Conservation (phyloP, 805 yeast genomes). For the Candida morakotiae region DNA sequence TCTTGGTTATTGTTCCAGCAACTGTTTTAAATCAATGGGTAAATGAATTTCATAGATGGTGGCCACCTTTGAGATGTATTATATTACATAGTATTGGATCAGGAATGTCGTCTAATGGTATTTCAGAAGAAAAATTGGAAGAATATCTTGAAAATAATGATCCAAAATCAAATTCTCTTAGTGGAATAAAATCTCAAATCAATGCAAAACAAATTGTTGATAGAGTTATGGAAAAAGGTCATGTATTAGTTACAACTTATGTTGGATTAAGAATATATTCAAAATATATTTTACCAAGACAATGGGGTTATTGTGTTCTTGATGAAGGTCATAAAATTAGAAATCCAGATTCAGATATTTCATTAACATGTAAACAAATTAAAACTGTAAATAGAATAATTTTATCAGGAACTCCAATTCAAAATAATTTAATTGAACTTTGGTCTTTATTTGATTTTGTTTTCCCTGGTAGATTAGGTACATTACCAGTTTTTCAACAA, state of each 20-base stretch:
- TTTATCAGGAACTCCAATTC: conserved; percentile 94
- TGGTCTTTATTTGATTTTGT: conserved; percentile 96
- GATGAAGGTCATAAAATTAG: conserved; percentile 98
- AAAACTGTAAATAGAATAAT: conserved; percentile 84
- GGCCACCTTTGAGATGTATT: conserved; percentile 89
- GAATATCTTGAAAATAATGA: conserved; percentile 42
- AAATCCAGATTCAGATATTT: conserved; percentile 87
- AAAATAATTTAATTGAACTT: conserved; percentile 83
- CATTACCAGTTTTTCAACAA: conserved; percentile 88
- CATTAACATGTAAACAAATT: conserved; percentile 79
- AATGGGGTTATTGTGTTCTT: conserved; percentile 87
- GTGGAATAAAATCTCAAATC: conserved; percentile 26
- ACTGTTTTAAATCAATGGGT: conserved; percentile 97
- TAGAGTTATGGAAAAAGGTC: conserved; percentile 64
- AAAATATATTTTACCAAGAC: conserved; percentile 53
- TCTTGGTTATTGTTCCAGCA: conserved; percentile 90
- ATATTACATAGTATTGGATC: conserved; percentile 90
- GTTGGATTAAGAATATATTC: conserved; percentile 76
- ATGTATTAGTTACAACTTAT: conserved; percentile 86
- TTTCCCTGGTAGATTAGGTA: conserved; percentile 91
- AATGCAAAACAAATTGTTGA: conserved; percentile 50
- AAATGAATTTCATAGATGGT: conserved; percentile 94
- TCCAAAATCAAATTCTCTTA: conserved; percentile 21
- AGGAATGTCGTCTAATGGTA: conserved; percentile 52
- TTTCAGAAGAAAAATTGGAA: conserved; percentile 50